Evolutionary conservation across 169 alveolate species (phyloP), one percentile per base, ranked within the genome.

Genomic region (Eimeria acervulina): DNA sequence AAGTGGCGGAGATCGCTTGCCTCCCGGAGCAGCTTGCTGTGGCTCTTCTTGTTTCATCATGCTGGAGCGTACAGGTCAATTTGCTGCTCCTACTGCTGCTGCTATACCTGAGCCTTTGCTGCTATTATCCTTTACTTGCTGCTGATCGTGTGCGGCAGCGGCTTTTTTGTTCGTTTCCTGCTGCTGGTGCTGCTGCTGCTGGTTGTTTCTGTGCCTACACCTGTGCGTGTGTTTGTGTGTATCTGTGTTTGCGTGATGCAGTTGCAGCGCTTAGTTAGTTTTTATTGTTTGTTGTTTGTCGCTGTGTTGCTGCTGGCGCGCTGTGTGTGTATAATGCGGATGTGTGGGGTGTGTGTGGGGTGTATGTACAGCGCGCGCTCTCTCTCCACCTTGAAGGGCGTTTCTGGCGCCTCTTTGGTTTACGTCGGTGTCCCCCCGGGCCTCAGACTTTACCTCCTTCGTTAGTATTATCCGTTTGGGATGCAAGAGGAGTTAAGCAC

Each of bases 51-150:
- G 90, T 81, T 7, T 12, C 90, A 33, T 81, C 90, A 44, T 81
- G 90, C 90, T 81, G 90, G 90, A 81, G 72, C 28, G 90, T 81
- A 44, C 90, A 81, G 90, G 90, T 81, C 31, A 70, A 33, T 42
- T 31, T 23, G 44, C 63, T 81, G 63, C 90, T 31, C 66, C 28
- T 47, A 59, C 59, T 40, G 59, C 85, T 76, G 33, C 61, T 40
- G 17, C 85, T 76, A 36, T 76, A 36, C 85, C 26, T 15, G 21
- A 12, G 85, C 61, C 31, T 6, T 74, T 76, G 85, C 31, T 10
- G 40, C 36, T 17, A 0, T 36, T 72, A 13, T n/a, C 52, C 28
- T 36, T 19, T 61, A 2, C 26, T 61, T 13, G 36, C 72, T 23
- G 36, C 36, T 1, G 72, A 61, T 23, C 36, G 13, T 12, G 52